A percentile compares a stretch with the other conserved stretches of the same genome.
phyloP scores from a whole-genome alignment of 805 yeast species.

The Candida pseudofarinosa region DNA sequence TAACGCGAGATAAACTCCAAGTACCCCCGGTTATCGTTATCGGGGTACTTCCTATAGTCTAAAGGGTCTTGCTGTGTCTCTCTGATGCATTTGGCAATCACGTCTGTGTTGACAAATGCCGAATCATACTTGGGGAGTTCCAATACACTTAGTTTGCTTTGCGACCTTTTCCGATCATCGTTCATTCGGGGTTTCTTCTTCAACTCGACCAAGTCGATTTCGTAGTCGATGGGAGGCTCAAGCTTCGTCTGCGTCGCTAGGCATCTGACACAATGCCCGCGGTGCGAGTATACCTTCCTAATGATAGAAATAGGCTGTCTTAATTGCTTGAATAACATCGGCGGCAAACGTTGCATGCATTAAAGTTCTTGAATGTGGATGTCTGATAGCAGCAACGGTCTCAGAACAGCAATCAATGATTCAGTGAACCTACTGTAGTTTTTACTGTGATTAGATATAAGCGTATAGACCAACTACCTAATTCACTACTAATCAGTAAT shows the following conservation, averaged over 20 bases:
- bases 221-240: constrained; percentile 15
- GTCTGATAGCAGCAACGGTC: no score
- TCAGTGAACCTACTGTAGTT: no score
- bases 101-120: neutral
- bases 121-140: constrained; percentile 1
- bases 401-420: no score
- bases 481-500: neutral
- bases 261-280: neutral
- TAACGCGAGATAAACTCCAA: constrained; percentile 17
- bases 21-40: constrained; percentile 3
- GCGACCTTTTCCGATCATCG: neutral
- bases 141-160: neutral
- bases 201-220: constrained; percentile 21
- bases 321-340: constrained; percentile 1
- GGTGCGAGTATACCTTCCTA: neutral
- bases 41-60: constrained; percentile 3
- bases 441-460: no score
- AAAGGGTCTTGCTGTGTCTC: constrained; percentile 5
- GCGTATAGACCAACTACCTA: no score
- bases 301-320: neutral
- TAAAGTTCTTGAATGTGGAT: no score
- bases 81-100: constrained; percentile 2
- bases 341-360: no score
- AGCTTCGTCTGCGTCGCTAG: constrained; percentile 8
- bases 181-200: constrained; percentile 11